Base-by-base conservation (phyloP, 1,139 yeast genomes). In the Magnusiomyces fungicola region DNA sequence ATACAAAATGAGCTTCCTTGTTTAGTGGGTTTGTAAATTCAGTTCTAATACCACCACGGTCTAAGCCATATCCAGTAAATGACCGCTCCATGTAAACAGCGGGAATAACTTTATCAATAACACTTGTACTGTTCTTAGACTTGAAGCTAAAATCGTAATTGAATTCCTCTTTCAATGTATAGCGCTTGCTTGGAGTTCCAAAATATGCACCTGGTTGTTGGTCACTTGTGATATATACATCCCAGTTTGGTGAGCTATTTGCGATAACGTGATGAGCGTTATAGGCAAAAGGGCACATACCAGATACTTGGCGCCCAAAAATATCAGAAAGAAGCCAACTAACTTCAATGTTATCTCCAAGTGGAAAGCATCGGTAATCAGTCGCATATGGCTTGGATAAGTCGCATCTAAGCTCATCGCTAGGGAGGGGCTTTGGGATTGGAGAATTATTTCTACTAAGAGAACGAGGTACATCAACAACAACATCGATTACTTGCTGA, bases 11-110 rank as follows among this genome's bases (percentile, higher is more conserved):
- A 1, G 80, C 75, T 0, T 75, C 65, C 16, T 66, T 61, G 5
- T 70, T 62, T 2, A 60, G 56, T 0, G 78, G 68, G 61, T 92
- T 94, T 21, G 73, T 70, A 59, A 90, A 77, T 7, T 81, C 84
- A 0, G 85, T 78, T 63, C 97, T 80, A 56, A 92, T 73, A 0
- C 97, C 97, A 51, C 97, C 97, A 53, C 78, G 76, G 60, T 88
- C 97, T 63, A 84, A 94, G 1, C 96, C 90, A 61, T 83, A 85
- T 0, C 97, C 97, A 0, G 96, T 87, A 52, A 90, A 74, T 0
- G 97, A 86, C 52, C 98, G 77, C 21, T 95, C 83, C 0, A 84
- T 94, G 52, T 66, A 69, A 1, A 92, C 70, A 0, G 95, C 95
- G 0, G 92, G 88, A 1, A 63, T 59, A 1, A 61, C 67, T 1